Evolutionary conservation across 805 yeast species (phyloP), one percentile per base, ranked within the genome.

Genomic region (Candida pseudoglaebosa): DNA sequence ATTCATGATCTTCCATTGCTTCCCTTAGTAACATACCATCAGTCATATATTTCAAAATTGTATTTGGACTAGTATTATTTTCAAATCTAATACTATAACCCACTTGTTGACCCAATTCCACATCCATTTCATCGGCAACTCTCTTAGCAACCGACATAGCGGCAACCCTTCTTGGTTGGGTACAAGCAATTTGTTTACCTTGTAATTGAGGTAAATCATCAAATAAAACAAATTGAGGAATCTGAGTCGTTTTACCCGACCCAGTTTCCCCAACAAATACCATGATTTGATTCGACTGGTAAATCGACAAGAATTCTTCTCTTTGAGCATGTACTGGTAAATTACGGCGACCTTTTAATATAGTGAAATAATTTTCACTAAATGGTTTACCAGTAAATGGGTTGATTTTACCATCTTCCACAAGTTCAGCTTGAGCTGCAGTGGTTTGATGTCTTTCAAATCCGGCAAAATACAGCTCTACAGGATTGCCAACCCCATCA

Each of bases 201-300:
- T 67, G 66, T 48, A 88, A 68, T 54, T 88, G 96, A 13, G 97
- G 96, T 75, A 91, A 76, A 51, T 90, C 98, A 59, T 93, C 97
- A 53, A 78, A 88, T 36, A 82, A 67, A 16, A 91, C 96, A 64
- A 90, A 93, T 65, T 91, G 99, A 3, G 99, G 98, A 46, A 91
- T 90, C 67, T 91, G 99, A 1, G 99, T 91, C 18, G 98, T 91
- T 64, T 91, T 91, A 77, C 99, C 99, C 21, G 96, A 88, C 69
- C 99, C 99, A 4, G 99, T 91, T 61, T 91, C 99, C 71, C 99
- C 99, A 37, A 93, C 98, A 62, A 93, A 88, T 26, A 91, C 98
- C 95, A 93, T 84, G 57, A 91, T 85, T 65, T 91, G 99, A 28
- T 91, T 80, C 15, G 75, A 67, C 46, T 91, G 98, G 64, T 84